Percentiles rank a stretch among this genome's conserved stretches.
These are phyloP conservation scores for Eucalyptus curtisii DNA, from an alignment of 345 rosid species.

Conservation along the genomic window DNA sequence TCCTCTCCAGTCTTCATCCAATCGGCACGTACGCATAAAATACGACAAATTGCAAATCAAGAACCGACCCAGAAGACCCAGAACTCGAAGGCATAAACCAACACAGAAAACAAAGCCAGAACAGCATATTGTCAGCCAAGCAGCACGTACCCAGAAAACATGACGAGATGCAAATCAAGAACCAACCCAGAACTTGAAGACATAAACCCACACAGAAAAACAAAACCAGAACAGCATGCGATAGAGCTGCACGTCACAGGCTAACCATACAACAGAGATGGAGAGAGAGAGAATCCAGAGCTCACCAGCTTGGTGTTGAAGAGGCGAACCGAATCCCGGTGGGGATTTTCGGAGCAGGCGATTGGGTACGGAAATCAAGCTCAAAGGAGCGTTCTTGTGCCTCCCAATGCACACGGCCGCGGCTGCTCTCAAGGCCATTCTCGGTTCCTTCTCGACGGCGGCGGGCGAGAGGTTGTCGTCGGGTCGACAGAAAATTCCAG, in stretches of 20 bases:
- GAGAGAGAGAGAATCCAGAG: background rate
- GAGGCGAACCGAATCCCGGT: background rate
- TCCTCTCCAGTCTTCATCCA: background rate
- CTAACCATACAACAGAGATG: background rate
- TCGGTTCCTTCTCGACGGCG: background rate
- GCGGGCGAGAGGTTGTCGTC: background rate
- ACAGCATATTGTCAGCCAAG: background rate
- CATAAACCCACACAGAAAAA: background rate
- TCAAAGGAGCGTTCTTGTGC: constrained; percentile 8
- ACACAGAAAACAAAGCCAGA: background rate
- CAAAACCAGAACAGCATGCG: background rate
- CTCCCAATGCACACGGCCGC: constrained; percentile 29
- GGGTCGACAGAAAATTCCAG: background rate
- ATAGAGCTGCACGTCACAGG: background rate
- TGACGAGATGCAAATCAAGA: background rate
- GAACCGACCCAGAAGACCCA: background rate
- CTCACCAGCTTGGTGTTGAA: background rate
- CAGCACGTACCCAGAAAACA: background rate
- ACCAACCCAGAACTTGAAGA: background rate
- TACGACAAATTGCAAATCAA: background rate
- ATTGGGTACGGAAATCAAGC: background rate
- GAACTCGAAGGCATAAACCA: background rate
- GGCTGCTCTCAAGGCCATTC: constrained; percentile 48
- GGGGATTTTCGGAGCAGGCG: background rate
- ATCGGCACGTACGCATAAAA: background rate